Evolutionary conservation across 148 eudicot species (phyloP), one percentile per base, ranked within the genome.

Genomic region (Chenopodium formosanum): DNA sequence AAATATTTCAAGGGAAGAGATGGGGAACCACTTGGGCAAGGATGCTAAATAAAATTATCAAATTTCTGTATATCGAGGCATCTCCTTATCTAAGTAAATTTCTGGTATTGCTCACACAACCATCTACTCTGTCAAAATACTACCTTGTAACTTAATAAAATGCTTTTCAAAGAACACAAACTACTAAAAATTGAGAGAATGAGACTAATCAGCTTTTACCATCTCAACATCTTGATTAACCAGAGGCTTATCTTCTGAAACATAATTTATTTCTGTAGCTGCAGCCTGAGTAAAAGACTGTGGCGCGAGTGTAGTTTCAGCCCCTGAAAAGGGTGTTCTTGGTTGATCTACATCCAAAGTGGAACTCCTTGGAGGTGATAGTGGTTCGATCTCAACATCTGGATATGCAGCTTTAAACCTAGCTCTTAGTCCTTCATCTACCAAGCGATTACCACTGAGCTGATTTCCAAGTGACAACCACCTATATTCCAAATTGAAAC

Each of bases 401-500:
- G 98, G 97, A 82, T 96, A 96, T 47, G 98, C 98, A 66, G 99
- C 99, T 88, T 90, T 96, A 76, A 96, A 96, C 86, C 99, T 87
- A 37, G 98, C 99, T 37, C 99, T 85, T 19, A 94, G 90, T 62
- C 98, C 98, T 76, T 92, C 97, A 81, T 91, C 97, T 46, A 93
- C 97, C 64, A 95, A 81, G 27, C 94, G 84, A 10, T 81, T 94
- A 66, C 97, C 97, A 78, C 78, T 88, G 84, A 95, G 83, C 82
- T 93, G 99, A 85, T 95, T 93, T 34, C 98, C 98, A 22, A 93
- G 92, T 64, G 97, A 95, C 86, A 93, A 80, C 97, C 97, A 93
- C 89, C 97, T 95, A 82, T 69, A 7, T 40, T 53, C 47, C 74
- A 81, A 17, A 73, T 40, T 5, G 13, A 63, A 46, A 44, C 44